Conservation (phyloP, 73 alveolate genomes). For the Durusdinium trenchii region DNA sequence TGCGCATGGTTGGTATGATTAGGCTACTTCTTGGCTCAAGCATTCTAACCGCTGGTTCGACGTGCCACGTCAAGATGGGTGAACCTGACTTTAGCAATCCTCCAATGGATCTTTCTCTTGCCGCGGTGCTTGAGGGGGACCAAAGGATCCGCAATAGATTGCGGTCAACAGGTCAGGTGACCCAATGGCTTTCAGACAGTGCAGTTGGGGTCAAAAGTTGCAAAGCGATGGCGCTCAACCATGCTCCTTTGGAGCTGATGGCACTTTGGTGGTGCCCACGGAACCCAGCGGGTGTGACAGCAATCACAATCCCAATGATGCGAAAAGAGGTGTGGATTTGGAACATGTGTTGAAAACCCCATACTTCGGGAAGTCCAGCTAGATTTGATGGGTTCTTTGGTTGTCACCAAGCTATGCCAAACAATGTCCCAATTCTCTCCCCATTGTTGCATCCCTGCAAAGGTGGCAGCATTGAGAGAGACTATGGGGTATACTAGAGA, state of each 20-base stretch:
- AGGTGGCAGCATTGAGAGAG: background rate
- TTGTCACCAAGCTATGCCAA: too few relatives aligned
- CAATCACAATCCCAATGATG: background rate
- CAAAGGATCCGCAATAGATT: background rate
- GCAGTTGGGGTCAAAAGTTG: background rate
- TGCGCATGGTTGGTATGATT: background rate
- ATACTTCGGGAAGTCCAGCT: background rate
- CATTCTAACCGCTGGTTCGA: too few relatives aligned
- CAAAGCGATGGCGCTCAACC: background rate
- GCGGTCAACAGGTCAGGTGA: background rate
- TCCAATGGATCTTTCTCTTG: background rate
- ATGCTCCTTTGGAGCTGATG: background rate
- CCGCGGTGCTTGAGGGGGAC: background rate
- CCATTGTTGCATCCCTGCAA: background rate
- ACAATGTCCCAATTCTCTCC: background rate
- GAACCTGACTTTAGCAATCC: background rate
- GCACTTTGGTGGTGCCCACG: slow-evolving; percentile 29
- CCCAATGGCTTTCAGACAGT: background rate
- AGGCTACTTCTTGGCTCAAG: background rate
- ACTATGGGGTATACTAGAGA: background rate
- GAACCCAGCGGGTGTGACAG: background rate
- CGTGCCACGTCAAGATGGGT: too few relatives aligned
- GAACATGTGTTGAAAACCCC: background rate
- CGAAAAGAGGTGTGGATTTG: slow-evolving; percentile 3
- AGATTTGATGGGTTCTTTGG: background rate